A percentile compares a stretch with the other conserved stretches of the same genome.
phyloP scores from a whole-genome alignment of 169 alveolate species.

The Plasmodium vivax region DNA sequence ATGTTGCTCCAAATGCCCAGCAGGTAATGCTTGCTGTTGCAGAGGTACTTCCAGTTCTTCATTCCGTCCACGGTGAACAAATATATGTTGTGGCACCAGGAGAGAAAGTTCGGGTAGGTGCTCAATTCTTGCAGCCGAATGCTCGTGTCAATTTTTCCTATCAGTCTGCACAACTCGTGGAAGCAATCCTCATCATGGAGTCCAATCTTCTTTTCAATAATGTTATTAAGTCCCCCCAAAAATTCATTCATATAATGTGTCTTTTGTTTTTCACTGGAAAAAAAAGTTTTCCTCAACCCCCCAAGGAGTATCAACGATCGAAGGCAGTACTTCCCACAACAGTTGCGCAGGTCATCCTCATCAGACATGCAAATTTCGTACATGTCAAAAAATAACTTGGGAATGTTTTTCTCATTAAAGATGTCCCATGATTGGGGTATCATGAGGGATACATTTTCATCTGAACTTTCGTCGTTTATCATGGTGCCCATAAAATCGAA shows the following conservation, averaged over 20 bases:
- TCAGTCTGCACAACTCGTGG: conserved; percentile 92
- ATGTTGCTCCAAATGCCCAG: conserved; percentile 94
- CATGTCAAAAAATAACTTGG: conserved; percentile 86
- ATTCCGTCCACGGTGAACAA: conserved; percentile 91
- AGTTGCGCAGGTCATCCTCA: conserved; percentile 68
- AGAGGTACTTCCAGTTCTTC: conserved; percentile 89
- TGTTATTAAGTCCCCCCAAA: conserved; percentile 90
- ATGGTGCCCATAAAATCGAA: conserved; percentile 95
- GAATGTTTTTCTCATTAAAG: conserved; percentile 89
- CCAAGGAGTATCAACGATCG: conserved; percentile 90
- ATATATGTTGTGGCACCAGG: conserved; percentile 92
- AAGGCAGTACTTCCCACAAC: conserved; percentile 90
- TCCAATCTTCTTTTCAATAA: conserved; percentile 90
- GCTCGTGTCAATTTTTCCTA: conserved; percentile 93
- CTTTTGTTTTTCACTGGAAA: conserved; percentile 89
- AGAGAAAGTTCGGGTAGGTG: conserved; percentile 85
- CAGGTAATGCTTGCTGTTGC: conserved; percentile 93
- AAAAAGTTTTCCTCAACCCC: conserved; percentile 91
- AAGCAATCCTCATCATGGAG: conserved; percentile 90
- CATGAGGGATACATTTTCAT: conserved; percentile 94
- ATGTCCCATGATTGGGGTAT: conserved; percentile 93
- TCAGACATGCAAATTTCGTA: conserved; percentile 79
- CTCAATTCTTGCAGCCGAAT: conserved; percentile 88
- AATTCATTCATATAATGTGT: conserved; percentile 87
- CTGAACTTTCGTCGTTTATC: conserved; percentile 94